Percentiles rank a stretch among this genome's conserved stretches.
Conservation (phyloP, 2,329 filamentous ascomycete genomes). For the Emergomyces pasteurianus region DNA sequence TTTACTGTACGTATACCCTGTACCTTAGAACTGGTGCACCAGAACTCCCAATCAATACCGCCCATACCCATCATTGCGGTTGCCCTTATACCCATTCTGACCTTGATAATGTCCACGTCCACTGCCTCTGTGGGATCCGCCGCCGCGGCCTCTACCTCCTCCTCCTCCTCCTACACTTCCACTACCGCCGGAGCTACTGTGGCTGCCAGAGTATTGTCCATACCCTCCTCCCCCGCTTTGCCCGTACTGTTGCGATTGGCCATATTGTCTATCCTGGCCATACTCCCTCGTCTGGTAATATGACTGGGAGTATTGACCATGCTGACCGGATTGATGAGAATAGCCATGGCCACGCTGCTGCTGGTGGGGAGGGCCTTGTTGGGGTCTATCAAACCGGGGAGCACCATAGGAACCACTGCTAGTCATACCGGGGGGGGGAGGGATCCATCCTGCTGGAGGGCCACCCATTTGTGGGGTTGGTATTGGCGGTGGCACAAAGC, state of each 20-base stretch:
- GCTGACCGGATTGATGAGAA: constrained; percentile 4
- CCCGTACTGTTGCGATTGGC: constrained; percentile 14
- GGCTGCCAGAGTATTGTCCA: constrained; percentile 8
- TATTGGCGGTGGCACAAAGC: constrained; percentile 23
- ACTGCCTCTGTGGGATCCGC: constrained; percentile 10
- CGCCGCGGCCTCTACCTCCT: constrained; percentile 9
- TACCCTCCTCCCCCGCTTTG: constrained; percentile 11
- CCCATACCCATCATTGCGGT: constrained; percentile 27
- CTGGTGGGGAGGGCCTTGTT: constrained; percentile 15
- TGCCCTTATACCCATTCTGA: constrained; percentile 16
- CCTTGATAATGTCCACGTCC: constrained; percentile 19
- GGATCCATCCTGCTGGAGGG: constrained; percentile 10
- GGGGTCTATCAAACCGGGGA: constrained; percentile 14
- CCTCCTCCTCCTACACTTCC: constrained; percentile 17
- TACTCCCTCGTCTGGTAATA: constrained; percentile 5
- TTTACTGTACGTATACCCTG: neutral
- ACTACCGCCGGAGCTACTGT: constrained; percentile 12
- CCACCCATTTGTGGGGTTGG: constrained; percentile 16
- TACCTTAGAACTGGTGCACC: neutral
- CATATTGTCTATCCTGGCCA: constrained; percentile 9
- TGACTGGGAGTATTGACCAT: constrained; percentile 6
- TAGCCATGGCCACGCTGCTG: constrained; percentile 7
- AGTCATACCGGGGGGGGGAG: constrained; percentile 24
- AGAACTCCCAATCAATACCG: constrained; percentile 19
- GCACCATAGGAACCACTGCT: constrained; percentile 1